Evolutionary conservation across 257 asterid genomes (phyloP).

Genomic region (Fraxinus cuspidata): DNA sequence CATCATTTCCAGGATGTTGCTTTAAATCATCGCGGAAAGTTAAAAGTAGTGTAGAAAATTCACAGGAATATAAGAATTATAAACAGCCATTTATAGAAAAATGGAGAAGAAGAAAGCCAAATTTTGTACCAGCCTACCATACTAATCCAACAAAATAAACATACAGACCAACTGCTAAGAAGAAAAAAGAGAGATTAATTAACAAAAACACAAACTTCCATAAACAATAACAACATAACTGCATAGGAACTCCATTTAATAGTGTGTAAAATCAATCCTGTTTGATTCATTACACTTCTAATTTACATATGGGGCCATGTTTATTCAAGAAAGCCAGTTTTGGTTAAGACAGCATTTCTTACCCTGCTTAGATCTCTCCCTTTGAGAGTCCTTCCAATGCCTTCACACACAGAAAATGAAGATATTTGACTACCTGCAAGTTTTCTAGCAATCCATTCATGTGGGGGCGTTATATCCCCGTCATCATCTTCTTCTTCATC

Average conservation of each 20-base stretch:
- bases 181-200: neutral
- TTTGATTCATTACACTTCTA: neutral
- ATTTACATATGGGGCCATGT: neutral
- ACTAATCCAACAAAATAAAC: neutral
- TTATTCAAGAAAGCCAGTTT: slow-evolving; percentile 72
- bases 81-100: neutral
- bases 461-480: slow-evolving; percentile 48
- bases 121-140: neutral
- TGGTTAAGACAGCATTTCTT: slow-evolving; percentile 58
- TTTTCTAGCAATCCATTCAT: slow-evolving; percentile 56
- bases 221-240: no score
- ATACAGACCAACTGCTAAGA: neutral
- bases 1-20: neutral
- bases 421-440: slow-evolving; percentile 36
- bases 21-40: neutral
- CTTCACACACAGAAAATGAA: slow-evolving; percentile 69
- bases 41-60: neutral
- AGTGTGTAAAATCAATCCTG: neutral
- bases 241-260: neutral
- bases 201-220: no score
- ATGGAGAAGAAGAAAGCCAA: neutral
- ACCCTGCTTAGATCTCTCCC: slow-evolving; percentile 69
- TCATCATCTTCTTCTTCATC: neutral
- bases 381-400: slow-evolving; percentile 68
- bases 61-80: neutral